A percentile compares a stretch with the other conserved stretches of the same genome.
Conservation (phyloP, 345 rosid species). For the Dipteronia dyeriana region DNA sequence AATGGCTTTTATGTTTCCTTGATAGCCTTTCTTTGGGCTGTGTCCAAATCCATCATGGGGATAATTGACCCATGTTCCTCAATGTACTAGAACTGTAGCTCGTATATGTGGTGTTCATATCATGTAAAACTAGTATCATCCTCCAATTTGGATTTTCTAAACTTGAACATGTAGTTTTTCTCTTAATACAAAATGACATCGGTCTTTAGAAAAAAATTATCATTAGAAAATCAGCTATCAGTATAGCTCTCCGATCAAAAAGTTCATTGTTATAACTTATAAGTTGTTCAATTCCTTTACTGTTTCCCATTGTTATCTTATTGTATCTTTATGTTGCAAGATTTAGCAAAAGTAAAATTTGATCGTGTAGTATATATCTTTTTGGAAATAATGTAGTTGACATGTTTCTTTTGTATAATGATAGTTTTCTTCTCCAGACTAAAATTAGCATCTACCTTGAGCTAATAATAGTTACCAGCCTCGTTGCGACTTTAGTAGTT, state of each 20-base stretch:
- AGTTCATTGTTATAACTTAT: neutral
- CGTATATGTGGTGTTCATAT: neutral
- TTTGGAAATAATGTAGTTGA: neutral
- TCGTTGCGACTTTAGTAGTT: neutral
- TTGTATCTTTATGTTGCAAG: neutral
- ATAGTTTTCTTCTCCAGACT: neutral
- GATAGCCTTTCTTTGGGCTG: neutral
- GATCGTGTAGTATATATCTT: no score
- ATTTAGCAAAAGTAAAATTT: neutral
- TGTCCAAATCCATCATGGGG: constrained; percentile 1
- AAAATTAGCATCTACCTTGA: neutral
- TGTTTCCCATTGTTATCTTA: neutral
- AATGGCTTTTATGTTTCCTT: neutral
- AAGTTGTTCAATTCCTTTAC: neutral
- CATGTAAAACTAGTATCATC: neutral
- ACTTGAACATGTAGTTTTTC: neutral
- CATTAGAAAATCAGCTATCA: neutral
- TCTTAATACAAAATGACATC: neutral
- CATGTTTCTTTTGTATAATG: neutral
- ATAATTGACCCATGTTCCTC: neutral
- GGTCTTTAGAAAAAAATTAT: neutral
- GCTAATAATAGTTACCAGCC: neutral
- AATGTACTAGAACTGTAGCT: neutral
- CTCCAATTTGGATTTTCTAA: neutral
- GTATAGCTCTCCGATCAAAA: neutral